Conservation (phyloP, 441 rosid genomes). For the Adansonia madagascariensis region DNA sequence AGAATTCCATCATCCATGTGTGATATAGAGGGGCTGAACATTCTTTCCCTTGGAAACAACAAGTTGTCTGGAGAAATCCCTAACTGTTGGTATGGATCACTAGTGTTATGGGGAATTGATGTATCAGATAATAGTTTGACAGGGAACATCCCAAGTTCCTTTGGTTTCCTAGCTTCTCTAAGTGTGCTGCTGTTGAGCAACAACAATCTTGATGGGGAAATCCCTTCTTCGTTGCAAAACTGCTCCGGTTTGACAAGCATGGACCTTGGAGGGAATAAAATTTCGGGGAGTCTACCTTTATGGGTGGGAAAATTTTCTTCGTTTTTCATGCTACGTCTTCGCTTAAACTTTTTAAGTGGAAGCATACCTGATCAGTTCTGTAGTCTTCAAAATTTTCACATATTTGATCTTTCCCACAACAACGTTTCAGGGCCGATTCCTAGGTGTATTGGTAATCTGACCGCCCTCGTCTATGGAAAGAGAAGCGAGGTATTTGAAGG, state of each 20-base stretch:
- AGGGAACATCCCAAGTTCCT: slow-evolving; percentile 52
- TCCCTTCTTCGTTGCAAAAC: slow-evolving; percentile 60
- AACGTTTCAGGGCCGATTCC: slow-evolving; percentile 52
- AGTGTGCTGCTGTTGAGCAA: slow-evolving; percentile 52
- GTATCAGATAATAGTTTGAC: slow-evolving; percentile 52
- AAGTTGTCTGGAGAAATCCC: slow-evolving; percentile 54
- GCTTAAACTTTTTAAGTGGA: slow-evolving; percentile 45
- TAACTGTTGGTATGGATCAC: slow-evolving; percentile 44
- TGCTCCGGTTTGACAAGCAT: slow-evolving; percentile 56
- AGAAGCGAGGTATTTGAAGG: slow-evolving; percentile 41
- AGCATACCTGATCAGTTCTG: slow-evolving; percentile 40
- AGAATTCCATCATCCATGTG: slow-evolving; percentile 52
- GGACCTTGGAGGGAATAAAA: slow-evolving; percentile 21
- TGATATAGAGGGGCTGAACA: slow-evolving; percentile 37
- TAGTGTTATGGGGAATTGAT: slow-evolving; percentile 51
- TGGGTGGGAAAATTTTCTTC: slow-evolving; percentile 34
- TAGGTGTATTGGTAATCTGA: slow-evolving; percentile 53
- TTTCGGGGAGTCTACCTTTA: slow-evolving; percentile 16
- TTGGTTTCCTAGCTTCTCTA: slow-evolving; percentile 51
- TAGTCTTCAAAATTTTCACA: slow-evolving; percentile 41
- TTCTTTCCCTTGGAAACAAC: slow-evolving; percentile 54
- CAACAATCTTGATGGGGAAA: slow-evolving; percentile 51
- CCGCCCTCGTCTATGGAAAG: slow-evolving; percentile 35
- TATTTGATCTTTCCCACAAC: slow-evolving; percentile 52
- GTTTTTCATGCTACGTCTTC: slow-evolving; percentile 40